Percentiles rank a stretch among this genome's conserved stretches.
These are phyloP conservation scores for Vitis amurensis DNA, from an alignment of 164 flowering plant genomes.

Conservation along the genomic window DNA sequence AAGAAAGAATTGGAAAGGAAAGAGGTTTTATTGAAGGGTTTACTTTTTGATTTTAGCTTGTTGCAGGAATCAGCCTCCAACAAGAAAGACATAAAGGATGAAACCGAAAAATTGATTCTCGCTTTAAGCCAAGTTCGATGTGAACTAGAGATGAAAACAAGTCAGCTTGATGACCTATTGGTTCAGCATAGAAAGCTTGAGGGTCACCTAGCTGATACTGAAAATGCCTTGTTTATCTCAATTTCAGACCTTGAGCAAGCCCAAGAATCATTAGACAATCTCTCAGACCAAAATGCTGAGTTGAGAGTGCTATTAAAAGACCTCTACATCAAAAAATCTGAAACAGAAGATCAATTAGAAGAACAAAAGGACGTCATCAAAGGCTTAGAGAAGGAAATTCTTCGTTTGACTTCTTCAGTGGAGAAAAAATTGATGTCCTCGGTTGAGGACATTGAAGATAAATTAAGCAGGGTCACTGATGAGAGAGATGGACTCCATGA, in stretches of 20 bases:
- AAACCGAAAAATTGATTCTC: constrained; percentile 44
- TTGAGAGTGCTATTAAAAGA: constrained; percentile 56
- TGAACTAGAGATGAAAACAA: constrained; percentile 49
- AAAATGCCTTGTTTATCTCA: constrained; percentile 40
- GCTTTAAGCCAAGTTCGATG: constrained; percentile 38
- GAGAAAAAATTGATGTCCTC: constrained; percentile 41
- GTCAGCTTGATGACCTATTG: constrained; percentile 44
- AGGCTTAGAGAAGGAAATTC: constrained; percentile 69
- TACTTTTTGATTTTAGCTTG: constrained; percentile 78
- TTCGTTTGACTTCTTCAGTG: constrained; percentile 37
- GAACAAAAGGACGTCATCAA: constrained; percentile 55
- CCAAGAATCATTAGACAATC: constrained; percentile 33
- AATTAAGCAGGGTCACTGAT: constrained; percentile 32
- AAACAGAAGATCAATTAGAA: constrained; percentile 55
- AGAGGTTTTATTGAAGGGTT: constrained; percentile 61
- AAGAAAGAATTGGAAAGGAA: constrained; percentile 58
- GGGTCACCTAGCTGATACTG: constrained; percentile 37
- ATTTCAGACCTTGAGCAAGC: constrained; percentile 56
- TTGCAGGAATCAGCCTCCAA: constrained; percentile 80
- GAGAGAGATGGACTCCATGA: constrained; percentile 61
- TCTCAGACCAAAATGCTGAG: constrained; percentile 58
- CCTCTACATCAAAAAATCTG: constrained; percentile 42
- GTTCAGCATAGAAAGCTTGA: constrained; percentile 47
- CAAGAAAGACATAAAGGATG: constrained; percentile 62
- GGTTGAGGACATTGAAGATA: constrained; percentile 39